Conservation (phyloP, 306 rosid genomes). For the Castanea sativa region DNA sequence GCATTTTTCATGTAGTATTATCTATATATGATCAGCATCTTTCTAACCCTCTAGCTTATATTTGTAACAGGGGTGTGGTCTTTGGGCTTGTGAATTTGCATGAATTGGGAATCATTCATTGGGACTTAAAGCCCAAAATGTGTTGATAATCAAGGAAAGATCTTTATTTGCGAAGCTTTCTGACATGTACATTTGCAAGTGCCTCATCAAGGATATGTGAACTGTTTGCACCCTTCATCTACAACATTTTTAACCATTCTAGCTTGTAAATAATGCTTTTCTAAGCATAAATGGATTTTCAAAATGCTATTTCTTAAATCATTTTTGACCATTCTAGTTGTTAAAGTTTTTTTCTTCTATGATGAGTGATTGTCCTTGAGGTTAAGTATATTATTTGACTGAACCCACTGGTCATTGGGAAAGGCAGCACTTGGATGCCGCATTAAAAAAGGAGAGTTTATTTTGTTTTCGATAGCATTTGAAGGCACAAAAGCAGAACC, state of each 20-base stretch:
- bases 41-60: conserved; percentile 11
- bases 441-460: background rate
- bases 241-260: background rate
- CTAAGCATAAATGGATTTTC: too few relatives aligned
- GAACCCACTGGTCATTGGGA: background rate
- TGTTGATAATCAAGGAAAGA: conserved; percentile 63
- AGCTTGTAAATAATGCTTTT: background rate
- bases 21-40: background rate
- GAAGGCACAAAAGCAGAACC: too few relatives aligned
- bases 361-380: background rate
- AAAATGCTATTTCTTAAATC: too few relatives aligned
- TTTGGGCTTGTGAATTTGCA: conserved; percentile 78
- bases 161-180: conserved; percentile 49
- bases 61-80: conserved; percentile 60
- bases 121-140: conserved; percentile 90
- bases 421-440: background rate
- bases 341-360: too few relatives aligned
- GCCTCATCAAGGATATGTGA: conserved; percentile 61
- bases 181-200: conserved; percentile 42
- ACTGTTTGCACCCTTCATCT: background rate
- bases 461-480: background rate
- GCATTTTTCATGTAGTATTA: conserved; percentile 1
- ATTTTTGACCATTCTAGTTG: too few relatives aligned
- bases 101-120: conserved; percentile 81
- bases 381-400: background rate